These are phyloP conservation scores for Schizosaccharomyces octosporus DNA, from an alignment of 805 yeast species.

Conservation along the genomic window DNA sequence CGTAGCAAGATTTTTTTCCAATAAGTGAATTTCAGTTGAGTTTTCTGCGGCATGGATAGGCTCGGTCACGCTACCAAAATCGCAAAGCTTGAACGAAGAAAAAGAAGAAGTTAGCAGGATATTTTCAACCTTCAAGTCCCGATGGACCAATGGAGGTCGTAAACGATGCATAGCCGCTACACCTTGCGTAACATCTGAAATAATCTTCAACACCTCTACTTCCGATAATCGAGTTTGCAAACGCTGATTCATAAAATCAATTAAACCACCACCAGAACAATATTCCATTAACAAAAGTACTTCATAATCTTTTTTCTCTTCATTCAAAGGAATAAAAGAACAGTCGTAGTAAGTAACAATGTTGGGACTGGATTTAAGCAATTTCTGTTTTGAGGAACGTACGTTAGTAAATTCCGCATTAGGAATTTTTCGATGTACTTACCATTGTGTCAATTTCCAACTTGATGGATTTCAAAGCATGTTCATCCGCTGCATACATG, in stretches of 20 bases:
- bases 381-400: slow-evolving; percentile 49
- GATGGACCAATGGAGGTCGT: slow-evolving; percentile 47
- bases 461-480: slow-evolving; percentile 51
- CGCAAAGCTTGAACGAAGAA: slow-evolving; percentile 52
- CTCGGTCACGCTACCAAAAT: slow-evolving; percentile 63
- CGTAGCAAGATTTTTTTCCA: slow-evolving; percentile 32
- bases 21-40: slow-evolving; percentile 50
- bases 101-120: slow-evolving; percentile 50
- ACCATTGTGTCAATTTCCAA: slow-evolving; percentile 93
- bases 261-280: slow-evolving; percentile 47
- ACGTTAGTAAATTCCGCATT: slow-evolving; percentile 84
- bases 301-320: slow-evolving; percentile 31
- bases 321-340: slow-evolving; percentile 29
- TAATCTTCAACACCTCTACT: slow-evolving; percentile 53
- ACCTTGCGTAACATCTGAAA: slow-evolving; percentile 59
- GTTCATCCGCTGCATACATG: slow-evolving; percentile 79
- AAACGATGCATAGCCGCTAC: slow-evolving; percentile 63
- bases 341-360: slow-evolving; percentile 84
- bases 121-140: slow-evolving; percentile 87
- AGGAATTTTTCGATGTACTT: slow-evolving; percentile 20
- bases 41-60: slow-evolving; percentile 58
- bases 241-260: slow-evolving; percentile 70
- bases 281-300: slow-evolving; percentile 81
- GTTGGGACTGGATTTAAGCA: slow-evolving; percentile 50
- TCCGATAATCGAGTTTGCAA: slow-evolving; percentile 56